A percentile compares a stretch with the other conserved stretches of the same genome.
phyloP scores from a whole-genome alignment of 2,329 filamentous ascomycete genomes.

The Phoma sp. region DNA sequence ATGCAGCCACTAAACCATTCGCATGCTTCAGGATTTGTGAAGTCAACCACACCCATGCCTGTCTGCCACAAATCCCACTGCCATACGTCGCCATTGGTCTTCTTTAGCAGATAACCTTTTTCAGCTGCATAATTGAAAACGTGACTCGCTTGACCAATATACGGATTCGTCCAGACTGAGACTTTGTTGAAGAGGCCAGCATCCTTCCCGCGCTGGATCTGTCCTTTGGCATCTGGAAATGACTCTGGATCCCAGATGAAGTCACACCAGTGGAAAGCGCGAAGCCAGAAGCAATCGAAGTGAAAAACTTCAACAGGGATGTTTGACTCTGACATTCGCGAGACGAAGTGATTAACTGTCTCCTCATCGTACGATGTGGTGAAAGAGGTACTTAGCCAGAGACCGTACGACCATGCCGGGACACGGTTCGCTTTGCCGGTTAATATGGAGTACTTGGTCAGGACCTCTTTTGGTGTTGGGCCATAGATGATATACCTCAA shows the following conservation, averaged over 20 bases:
- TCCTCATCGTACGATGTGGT: constrained; percentile 75
- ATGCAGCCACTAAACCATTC: constrained; percentile 71
- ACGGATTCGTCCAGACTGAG: constrained; percentile 80
- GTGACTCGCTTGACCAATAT: constrained; percentile 73
- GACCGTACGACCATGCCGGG: constrained; percentile 76
- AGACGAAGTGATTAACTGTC: constrained; percentile 72
- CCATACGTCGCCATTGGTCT: constrained; percentile 73
- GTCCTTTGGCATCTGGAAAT: constrained; percentile 72
- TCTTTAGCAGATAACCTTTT: constrained; percentile 73
- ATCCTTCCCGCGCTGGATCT: constrained; percentile 70
- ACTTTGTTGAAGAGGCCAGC: constrained; percentile 67
- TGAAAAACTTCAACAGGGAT: constrained; percentile 77
- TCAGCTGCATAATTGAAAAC: constrained; percentile 70
- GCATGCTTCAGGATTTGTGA: constrained; percentile 74
- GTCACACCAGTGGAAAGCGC: constrained; percentile 77
- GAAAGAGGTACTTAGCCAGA: constrained; percentile 80
- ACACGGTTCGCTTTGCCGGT: constrained; percentile 71
- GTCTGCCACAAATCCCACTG: constrained; percentile 82
- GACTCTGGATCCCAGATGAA: constrained; percentile 73
- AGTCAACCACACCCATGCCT: constrained; percentile 77
- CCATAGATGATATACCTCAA: constrained; percentile 72
- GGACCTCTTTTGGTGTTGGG: constrained; percentile 73
- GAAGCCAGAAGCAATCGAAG: constrained; percentile 82
- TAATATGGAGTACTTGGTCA: constrained; percentile 70
- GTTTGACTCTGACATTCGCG: constrained; percentile 70